These are phyloP conservation scores for Epichloe sp. DNA, from an alignment of 2,329 filamentous ascomycete genomes.

Conservation along the genomic window DNA sequence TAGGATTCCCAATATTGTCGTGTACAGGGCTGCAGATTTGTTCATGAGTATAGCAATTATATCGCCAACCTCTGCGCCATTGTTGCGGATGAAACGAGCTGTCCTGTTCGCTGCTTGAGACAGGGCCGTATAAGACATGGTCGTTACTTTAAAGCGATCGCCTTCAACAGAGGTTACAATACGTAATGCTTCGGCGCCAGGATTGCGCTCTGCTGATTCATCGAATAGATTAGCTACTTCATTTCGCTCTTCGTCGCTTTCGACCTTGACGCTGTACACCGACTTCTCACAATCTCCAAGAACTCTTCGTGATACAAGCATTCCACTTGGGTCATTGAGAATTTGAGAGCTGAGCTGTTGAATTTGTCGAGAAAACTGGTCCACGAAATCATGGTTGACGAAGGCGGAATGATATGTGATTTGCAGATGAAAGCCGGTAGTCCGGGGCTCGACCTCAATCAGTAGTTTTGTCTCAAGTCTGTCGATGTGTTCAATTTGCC, in stretches of 20 bases:
- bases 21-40: slow-evolving; percentile 61
- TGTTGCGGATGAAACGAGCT: slow-evolving; percentile 37
- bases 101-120: slow-evolving; percentile 52
- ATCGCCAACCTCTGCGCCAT: slow-evolving; percentile 35
- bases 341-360: slow-evolving; percentile 30
- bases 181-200: slow-evolving; percentile 47
- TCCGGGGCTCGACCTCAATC: slow-evolving; percentile 58
- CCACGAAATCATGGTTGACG: slow-evolving; percentile 42
- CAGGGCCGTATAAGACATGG: slow-evolving; percentile 50
- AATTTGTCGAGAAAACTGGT: slow-evolving; percentile 48
- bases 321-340: slow-evolving; percentile 12
- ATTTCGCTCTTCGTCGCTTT: slow-evolving; percentile 3
- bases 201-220: slow-evolving; percentile 29
- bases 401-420: slow-evolving; percentile 33
- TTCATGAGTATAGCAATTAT: slow-evolving; percentile 66
- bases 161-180: slow-evolving; percentile 35
- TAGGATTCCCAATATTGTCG: slow-evolving; percentile 57
- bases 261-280: slow-evolving; percentile 29
- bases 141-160: slow-evolving; percentile 17
- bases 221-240: slow-evolving; percentile 31
- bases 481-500: slow-evolving; percentile 50
- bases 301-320: slow-evolving; percentile 6
- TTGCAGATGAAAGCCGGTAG: slow-evolving; percentile 27
- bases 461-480: slow-evolving; percentile 64
- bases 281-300: slow-evolving; percentile 29